These are phyloP conservation scores for Chrysoporthe puriensis DNA, from an alignment of 2,329 filamentous ascomycete species.

Conservation along the genomic window DNA sequence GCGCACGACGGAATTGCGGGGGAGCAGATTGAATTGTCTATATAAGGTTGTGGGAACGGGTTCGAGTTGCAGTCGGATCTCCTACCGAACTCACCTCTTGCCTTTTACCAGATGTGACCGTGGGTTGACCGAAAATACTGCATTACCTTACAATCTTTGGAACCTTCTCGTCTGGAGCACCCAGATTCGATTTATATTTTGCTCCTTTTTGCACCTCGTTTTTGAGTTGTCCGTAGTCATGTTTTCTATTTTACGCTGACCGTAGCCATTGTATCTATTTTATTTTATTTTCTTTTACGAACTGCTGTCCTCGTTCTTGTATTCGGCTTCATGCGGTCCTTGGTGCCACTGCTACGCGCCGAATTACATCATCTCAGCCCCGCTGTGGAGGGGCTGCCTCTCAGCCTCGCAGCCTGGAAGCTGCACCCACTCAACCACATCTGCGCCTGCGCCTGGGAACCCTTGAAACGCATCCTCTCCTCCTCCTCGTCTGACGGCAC, in stretches of 20 bases:
- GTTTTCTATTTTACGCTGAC: conserved; percentile 3
- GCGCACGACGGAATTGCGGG: not conserved
- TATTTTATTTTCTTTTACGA: not conserved
- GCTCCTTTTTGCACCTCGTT: conserved; percentile 14
- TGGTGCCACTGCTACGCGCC: not conserved
- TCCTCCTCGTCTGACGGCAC: not conserved
- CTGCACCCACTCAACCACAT: not conserved
- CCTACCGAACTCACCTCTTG: conserved; percentile 76
- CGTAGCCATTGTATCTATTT: conserved; percentile 18
- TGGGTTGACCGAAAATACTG: conserved; percentile 60
- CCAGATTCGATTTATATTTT: conserved; percentile 48
- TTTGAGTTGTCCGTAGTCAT: not conserved
- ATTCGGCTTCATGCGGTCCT: too few relatives aligned
- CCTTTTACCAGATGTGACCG: conserved; percentile 82
- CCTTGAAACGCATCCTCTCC: conserved; percentile 1
- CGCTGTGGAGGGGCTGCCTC: conserved; percentile 24
- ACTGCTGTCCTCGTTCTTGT: not conserved
- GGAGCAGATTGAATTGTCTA: not conserved
- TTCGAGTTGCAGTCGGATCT: conserved; percentile 65
- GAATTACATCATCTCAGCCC: conserved; percentile 25
- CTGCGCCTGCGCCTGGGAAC: not conserved
- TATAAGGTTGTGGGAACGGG: conserved; percentile 21
- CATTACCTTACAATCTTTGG: conserved; percentile 56
- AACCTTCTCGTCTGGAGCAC: conserved; percentile 39
- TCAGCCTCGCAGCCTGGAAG: conserved; percentile 3